phyloP scores from a whole-genome alignment of 257 asterid species.

The Solanum pennellii region DNA sequence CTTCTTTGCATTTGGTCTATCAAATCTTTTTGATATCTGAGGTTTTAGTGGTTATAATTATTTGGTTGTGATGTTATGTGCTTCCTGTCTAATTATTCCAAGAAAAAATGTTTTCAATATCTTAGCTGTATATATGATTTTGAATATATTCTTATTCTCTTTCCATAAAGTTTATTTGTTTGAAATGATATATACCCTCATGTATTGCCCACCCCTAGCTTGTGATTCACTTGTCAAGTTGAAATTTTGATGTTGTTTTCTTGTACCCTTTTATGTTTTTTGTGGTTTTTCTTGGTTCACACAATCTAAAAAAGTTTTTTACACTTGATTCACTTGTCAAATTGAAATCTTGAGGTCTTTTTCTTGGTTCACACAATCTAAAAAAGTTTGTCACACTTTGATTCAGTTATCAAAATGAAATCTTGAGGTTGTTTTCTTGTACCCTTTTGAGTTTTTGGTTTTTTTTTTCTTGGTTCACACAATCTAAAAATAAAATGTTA shows the following conservation, averaged over 20 bases:
- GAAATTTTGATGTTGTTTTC: conserved; percentile 15
- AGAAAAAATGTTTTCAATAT: neutral
- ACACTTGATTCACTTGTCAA: conserved; percentile 15
- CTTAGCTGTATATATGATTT: conserved; percentile 24
- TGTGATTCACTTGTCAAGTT: conserved; percentile 16
- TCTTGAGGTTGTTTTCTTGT: conserved; percentile 13
- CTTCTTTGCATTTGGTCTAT: conserved; percentile 13
- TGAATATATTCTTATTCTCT: conserved; percentile 20
- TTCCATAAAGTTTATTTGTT: neutral
- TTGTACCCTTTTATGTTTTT: conserved; percentile 13
- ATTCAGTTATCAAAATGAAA: conserved; percentile 21
- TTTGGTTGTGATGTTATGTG: conserved; percentile 3
- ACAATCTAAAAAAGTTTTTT: neutral
- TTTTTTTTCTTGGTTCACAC: conserved; percentile 11
- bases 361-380: neutral
- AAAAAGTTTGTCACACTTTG: neutral
- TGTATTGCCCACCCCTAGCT: neutral
- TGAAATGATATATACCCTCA: conserved; percentile 1
- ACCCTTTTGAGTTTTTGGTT: conserved; percentile 8
- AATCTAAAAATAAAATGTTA: neutral
- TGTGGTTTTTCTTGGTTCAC: conserved; percentile 7
- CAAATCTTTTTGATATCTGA: conserved; percentile 9
- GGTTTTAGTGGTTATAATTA: conserved; percentile 22
- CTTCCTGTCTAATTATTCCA: conserved; percentile 1
- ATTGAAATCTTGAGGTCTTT: conserved; percentile 10